Percentiles rank a stretch among this genome's conserved stretches.
These are phyloP conservation scores for Puccinia horiana DNA, from an alignment of 1,284 basidiomycete genomes.

Conservation along the genomic window DNA sequence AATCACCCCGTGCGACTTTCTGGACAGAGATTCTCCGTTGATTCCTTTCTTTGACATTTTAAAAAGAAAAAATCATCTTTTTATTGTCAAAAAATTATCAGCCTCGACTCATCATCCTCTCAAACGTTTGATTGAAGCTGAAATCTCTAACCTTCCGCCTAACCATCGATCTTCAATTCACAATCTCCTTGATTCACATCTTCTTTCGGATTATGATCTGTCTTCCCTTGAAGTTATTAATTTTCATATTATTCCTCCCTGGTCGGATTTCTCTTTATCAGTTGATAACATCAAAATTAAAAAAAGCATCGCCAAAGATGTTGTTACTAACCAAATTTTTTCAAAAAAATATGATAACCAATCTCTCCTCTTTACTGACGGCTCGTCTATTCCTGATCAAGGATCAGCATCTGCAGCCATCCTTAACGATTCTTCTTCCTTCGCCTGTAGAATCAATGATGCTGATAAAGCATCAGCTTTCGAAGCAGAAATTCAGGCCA, in stretches of 20 bases:
- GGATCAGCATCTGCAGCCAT: neutral
- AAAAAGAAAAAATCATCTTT: neutral
- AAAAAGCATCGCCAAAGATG: neutral
- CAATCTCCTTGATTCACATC: neutral
- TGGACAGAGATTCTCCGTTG: neutral
- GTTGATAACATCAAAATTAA: neutral
- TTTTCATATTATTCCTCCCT: neutral
- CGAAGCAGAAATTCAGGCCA: neutral
- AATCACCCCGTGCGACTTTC: neutral
- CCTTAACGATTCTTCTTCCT: neutral
- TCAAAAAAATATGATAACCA: neutral
- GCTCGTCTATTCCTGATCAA: neutral
- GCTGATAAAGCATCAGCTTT: neutral
- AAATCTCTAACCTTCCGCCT: neutral
- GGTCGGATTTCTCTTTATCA: neutral
- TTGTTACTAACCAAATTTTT: neutral
- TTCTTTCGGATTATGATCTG: neutral
- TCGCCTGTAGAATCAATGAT: constrained; percentile 1
- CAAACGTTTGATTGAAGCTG: neutral
- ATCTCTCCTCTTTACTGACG: neutral
- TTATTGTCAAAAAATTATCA: neutral
- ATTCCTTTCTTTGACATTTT: neutral
- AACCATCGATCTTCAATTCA: neutral
- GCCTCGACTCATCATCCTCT: neutral
- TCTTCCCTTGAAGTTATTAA: neutral